Evolutionary conservation across 495 filamentous ascomycete species (phyloP).

Genomic region (Chaetomium cochliodes): DNA sequence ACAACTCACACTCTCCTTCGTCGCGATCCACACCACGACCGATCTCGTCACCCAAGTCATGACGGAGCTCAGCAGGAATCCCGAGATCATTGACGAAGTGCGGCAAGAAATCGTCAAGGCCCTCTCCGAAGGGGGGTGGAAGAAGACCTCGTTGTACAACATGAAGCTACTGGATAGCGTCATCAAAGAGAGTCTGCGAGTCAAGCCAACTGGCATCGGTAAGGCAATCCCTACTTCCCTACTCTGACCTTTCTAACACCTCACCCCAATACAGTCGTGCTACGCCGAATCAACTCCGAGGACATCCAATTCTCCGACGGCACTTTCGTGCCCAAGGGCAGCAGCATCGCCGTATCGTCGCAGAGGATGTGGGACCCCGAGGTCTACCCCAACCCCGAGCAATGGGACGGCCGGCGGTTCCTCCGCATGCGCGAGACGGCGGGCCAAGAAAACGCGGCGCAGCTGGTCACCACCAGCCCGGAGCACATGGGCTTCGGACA

Average conservation of each 20-base stretch:
- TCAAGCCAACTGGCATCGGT: conserved; percentile 33
- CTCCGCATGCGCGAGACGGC: conserved; percentile 39
- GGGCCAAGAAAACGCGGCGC: conserved; percentile 45
- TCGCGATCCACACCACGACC: conserved; percentile 40
- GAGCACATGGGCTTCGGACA: conserved; percentile 43
- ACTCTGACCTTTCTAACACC: not conserved
- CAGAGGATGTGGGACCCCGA: conserved; percentile 39
- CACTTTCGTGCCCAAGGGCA: conserved; percentile 51
- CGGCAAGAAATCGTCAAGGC: conserved; percentile 40
- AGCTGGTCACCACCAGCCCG: conserved; percentile 47
- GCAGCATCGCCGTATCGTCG: conserved; percentile 39
- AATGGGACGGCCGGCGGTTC: conserved; percentile 52
- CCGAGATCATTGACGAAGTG: conserved; percentile 38
- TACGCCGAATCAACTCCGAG: conserved; percentile 43
- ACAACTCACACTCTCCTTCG: conserved; percentile 33
- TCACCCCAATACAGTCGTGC: conserved; percentile 28
- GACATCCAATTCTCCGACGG: conserved; percentile 49
- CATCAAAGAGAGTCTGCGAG: conserved; percentile 47
- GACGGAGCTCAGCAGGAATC: conserved; percentile 39
- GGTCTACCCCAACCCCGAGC: conserved; percentile 45
- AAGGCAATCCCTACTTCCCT: conserved; percentile 13
- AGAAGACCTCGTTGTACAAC: conserved; percentile 52
- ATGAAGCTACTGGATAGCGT: conserved; percentile 55
- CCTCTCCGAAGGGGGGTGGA: conserved; percentile 40
- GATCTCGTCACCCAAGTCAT: conserved; percentile 41